These are phyloP conservation scores for Austroboletus niveus DNA, from an alignment of 1,284 basidiomycete genomes.

Conservation along the genomic window DNA sequence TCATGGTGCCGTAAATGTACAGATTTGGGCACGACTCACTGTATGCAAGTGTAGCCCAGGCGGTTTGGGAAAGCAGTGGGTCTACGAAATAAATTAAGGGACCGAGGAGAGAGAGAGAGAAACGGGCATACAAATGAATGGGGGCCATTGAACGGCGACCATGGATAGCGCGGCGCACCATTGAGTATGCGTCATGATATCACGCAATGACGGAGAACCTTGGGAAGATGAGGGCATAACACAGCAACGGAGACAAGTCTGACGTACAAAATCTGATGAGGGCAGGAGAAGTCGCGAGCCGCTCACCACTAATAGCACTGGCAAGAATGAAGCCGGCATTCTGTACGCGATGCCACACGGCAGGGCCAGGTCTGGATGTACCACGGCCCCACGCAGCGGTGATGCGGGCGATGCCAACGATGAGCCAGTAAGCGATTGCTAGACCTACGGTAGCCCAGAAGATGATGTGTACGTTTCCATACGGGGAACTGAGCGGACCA, in stretches of 20 bases:
- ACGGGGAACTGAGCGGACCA: conserved; percentile 46
- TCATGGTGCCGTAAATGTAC: conserved; percentile 8
- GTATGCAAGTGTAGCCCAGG: conserved; percentile 86
- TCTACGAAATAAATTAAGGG: conserved; percentile 47
- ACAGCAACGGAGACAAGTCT: conserved; percentile 14
- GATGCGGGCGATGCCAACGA: conserved; percentile 78
- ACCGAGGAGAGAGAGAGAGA: background rate
- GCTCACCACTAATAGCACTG: conserved; percentile 91
- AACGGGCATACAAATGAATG: conserved; percentile 76
- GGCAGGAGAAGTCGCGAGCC: conserved; percentile 80
- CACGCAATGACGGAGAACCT: conserved; percentile 92
- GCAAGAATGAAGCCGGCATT: conserved; percentile 84
- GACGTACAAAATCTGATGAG: conserved; percentile 83
- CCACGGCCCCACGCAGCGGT: conserved; percentile 81
- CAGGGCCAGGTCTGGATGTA: conserved; percentile 52
- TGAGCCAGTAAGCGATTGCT: conserved; percentile 77
- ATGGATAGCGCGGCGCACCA: conserved; percentile 86
- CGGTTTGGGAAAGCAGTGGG: conserved; percentile 80
- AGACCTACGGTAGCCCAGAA: conserved; percentile 83
- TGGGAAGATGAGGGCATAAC: conserved; percentile 15
- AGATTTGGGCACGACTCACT: conserved; percentile 50
- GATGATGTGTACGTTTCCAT: conserved; percentile 75
- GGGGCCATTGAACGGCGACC: conserved; percentile 93
- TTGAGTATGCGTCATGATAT: conserved; percentile 91
- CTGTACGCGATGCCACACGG: conserved; percentile 67